phyloP scores from a whole-genome alignment of 345 rosid species.

The Arabis hirsuta region DNA sequence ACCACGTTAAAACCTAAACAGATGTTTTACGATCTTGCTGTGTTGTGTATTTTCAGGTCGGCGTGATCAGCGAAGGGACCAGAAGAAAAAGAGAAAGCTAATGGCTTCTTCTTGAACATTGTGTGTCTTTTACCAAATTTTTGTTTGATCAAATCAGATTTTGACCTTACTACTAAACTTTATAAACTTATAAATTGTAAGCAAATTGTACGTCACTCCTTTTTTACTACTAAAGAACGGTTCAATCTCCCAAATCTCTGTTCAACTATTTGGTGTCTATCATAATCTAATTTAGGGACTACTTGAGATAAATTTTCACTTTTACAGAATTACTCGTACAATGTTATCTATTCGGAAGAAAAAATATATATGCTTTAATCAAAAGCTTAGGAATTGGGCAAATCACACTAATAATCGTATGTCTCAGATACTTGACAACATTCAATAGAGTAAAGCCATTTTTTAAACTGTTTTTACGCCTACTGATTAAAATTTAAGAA shows the following conservation, averaged over 20 bases:
- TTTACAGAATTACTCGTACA: background rate
- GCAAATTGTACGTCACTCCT: background rate
- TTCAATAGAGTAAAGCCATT: slow-evolving; percentile 19
- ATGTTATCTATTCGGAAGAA: background rate
- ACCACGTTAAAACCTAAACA: background rate
- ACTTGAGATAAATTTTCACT: background rate
- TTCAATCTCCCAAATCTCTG: background rate
- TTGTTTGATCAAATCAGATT: slow-evolving; percentile 6
- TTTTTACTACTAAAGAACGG: background rate
- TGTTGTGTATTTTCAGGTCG: slow-evolving; percentile 54
- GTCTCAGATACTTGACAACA: slow-evolving; percentile 10
- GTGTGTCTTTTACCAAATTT: background rate
- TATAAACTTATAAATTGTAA: background rate
- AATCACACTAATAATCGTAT: slow-evolving; percentile 7
- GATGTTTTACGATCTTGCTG: slow-evolving; percentile 27
- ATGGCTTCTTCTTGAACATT: slow-evolving; percentile 39
- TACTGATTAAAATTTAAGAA: slow-evolving; percentile 21
- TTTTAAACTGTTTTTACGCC: slow-evolving; percentile 20
- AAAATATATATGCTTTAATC: background rate
- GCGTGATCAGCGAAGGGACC: slow-evolving; percentile 75
- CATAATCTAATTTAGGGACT: background rate
- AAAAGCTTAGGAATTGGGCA: background rate
- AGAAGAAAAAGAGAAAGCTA: slow-evolving; percentile 52
- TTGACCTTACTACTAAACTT: slow-evolving; percentile 14
- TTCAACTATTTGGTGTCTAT: background rate